These are phyloP conservation scores for Colletotrichum acutatum DNA, from an alignment of 2,329 filamentous ascomycete species.

Conservation along the genomic window DNA sequence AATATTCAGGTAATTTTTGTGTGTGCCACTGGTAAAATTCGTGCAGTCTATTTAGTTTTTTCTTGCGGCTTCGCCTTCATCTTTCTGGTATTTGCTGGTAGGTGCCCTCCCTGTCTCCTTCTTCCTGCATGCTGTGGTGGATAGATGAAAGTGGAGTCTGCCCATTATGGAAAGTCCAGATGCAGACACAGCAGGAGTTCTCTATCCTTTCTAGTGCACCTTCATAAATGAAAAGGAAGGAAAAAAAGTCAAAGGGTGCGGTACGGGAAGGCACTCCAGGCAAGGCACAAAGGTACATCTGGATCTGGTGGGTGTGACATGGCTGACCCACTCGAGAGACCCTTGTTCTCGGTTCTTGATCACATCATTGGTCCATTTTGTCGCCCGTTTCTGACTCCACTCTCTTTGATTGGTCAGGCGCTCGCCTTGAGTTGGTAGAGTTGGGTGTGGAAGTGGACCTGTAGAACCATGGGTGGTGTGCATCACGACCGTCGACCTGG, in stretches of 20 bases:
- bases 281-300: not conserved
- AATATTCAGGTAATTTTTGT: not conserved
- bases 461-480: no score
- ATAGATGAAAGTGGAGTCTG: not conserved
- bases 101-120: conserved; percentile 1
- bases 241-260: not conserved
- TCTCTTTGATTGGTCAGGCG: conserved; percentile 7
- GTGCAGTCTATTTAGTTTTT: not conserved
- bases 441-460: not conserved
- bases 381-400: not conserved
- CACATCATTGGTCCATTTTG: conserved; percentile 23
- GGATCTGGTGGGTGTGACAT: not conserved
- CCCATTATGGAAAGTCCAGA: not conserved
- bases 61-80: not conserved
- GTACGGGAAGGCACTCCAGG: not conserved
- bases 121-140: not conserved
- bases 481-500: conserved; percentile 1
- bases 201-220: conserved; percentile 2
- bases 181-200: not conserved
- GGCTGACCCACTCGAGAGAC: conserved; percentile 1
- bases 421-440: conserved; percentile 27
- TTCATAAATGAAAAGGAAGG: not conserved
- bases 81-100: not conserved
- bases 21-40: not conserved
- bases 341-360: conserved; percentile 13